Base-by-base conservation (phyloP, 345 rosid genomes). In the Salix koriyanagi region DNA sequence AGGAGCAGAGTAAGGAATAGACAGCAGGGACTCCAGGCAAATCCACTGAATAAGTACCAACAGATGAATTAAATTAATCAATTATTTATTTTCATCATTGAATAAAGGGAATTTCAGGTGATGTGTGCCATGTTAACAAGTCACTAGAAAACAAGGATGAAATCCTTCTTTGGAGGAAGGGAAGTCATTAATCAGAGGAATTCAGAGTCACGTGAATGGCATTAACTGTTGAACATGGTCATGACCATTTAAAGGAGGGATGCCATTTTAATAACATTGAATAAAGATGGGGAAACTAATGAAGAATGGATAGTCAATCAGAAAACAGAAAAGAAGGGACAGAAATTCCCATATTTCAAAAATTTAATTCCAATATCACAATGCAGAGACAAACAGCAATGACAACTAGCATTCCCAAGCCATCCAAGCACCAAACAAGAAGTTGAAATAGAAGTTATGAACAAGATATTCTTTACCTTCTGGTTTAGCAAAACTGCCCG, bases 401-500 rank as follows among this genome's bases (percentile, higher is more conserved):
- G 25, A 54, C 28, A 58, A 36, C 30, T 37, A 60, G 30, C 18
- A 13, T 12, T 13, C 2, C 19, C 28, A 26, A 26, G 36, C 54
- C 25, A 37, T 65, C 26, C 44, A 30, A 70, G 58, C 3, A 70
- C 79, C 61, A 58, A 32, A 70, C 7, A 25, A 71, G 5, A 30
- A 61, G 30, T 19, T 37, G 72, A 36, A 61, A 73, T 41, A 28
- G 25, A 72, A 64, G 34, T 30, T 13, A 25, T 34, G 42, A 30
- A 73, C 2, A 2, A 62, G 68, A 56, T 76, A 34, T 48, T 73
- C 70, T 74, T 87, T 79, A 94, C 98, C 98, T 94, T 94, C 90
- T 89, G 89, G 71, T 91, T 94, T 75, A 92, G 90, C 71, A 94
- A 85, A 82, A 90, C 85, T 73, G 97, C 94, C 69, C 90, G 86